Conservation (phyloP, 257 asterid genomes). For the Agastache rugosa region DNA sequence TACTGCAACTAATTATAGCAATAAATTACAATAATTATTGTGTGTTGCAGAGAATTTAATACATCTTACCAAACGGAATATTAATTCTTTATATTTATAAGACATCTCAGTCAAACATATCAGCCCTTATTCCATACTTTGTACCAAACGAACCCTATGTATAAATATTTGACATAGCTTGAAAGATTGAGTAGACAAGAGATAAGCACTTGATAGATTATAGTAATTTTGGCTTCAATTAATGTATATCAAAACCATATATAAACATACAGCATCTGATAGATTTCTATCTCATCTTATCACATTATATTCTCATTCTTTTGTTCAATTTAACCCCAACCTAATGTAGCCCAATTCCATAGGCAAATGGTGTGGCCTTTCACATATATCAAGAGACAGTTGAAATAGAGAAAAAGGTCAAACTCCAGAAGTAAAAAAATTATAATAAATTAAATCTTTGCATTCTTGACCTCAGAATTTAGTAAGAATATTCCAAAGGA, state of each 20-base stretch:
- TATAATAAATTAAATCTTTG: not conserved
- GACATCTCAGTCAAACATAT: too few relatives aligned
- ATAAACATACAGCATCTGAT: not conserved
- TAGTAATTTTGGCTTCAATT: not conserved
- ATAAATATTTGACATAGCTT: too few relatives aligned
- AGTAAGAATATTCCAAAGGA: constrained; percentile 6
- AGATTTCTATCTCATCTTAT: not conserved
- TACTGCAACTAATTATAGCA: too few relatives aligned
- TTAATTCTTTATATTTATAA: too few relatives aligned
- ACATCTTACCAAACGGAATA: too few relatives aligned
- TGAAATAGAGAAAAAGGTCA: not conserved
- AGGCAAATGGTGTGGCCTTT: constrained; percentile 24
- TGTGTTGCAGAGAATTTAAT: too few relatives aligned
- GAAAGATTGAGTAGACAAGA: not conserved
- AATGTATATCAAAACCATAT: not conserved
- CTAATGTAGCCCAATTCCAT: not conserved
- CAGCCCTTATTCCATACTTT: too few relatives aligned
- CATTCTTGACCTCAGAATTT: constrained; percentile 5
- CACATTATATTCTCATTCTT: constrained; percentile 10
- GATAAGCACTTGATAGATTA: not conserved
- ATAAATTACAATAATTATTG: too few relatives aligned
- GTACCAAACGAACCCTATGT: too few relatives aligned
- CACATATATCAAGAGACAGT: constrained; percentile 20
- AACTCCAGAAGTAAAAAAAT: not conserved
- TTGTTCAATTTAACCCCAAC: not conserved